Percentiles rank a stretch among this genome's conserved stretches.
Conservation (phyloP, 2,329 filamentous ascomycete genomes). For the Monosporascus cannonballus region DNA sequence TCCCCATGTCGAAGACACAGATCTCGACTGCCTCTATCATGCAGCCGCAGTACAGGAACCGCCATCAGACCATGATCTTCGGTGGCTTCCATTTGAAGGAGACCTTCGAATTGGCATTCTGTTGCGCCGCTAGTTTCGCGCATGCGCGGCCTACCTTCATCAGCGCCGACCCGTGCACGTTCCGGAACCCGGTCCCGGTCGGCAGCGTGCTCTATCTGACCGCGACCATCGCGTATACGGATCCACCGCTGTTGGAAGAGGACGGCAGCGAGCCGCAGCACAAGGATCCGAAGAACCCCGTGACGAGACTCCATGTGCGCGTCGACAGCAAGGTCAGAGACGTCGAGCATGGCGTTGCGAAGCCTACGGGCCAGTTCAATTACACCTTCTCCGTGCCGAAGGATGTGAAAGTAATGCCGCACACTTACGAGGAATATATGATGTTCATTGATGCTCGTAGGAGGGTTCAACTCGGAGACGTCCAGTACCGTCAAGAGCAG, state of each 20-base stretch:
- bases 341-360: conserved; percentile 55
- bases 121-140: conserved; percentile 64
- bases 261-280: conserved; percentile 40
- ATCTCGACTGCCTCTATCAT: conserved; percentile 62
- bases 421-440: conserved; percentile 36
- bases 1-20: conserved; percentile 57
- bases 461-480: conserved; percentile 28
- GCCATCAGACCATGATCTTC: conserved; percentile 73
- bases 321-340: conserved; percentile 68
- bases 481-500: conserved; percentile 19
- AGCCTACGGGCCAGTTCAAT: conserved; percentile 68
- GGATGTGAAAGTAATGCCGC: conserved; percentile 31
- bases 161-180: conserved; percentile 66
- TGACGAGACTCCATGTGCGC: conserved; percentile 58
- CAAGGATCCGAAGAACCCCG: conserved; percentile 17
- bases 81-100: conserved; percentile 69
- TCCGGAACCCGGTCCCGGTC: conserved; percentile 69
- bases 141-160: conserved; percentile 66
- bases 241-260: conserved; percentile 42
- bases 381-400: conserved; percentile 49
- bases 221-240: conserved; percentile 65
- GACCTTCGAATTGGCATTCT: conserved; percentile 72
- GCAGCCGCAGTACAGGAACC: conserved; percentile 53
- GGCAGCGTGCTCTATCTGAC: conserved; percentile 70
- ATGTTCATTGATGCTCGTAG: conserved; percentile 37